These are phyloP conservation scores for Lavandula angustifolia DNA, from an alignment of 257 asterid species.

Conservation along the genomic window DNA sequence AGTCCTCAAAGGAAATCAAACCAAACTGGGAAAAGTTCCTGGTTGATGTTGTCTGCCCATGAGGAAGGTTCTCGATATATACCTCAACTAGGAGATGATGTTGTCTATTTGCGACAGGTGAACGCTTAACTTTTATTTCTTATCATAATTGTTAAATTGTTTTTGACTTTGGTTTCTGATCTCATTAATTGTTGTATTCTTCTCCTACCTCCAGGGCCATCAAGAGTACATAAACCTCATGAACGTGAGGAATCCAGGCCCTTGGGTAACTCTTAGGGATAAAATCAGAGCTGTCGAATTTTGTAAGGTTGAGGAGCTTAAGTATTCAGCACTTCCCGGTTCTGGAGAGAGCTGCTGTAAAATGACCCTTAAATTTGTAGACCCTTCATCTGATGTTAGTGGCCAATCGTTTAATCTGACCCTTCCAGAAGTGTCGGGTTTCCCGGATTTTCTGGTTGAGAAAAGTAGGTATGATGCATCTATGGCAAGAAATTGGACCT, in stretches of 20 bases:
- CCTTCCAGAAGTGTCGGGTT: constrained; percentile 80
- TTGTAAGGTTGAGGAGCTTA: constrained; percentile 75
- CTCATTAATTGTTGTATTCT: constrained; percentile 25
- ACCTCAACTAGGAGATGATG: constrained; percentile 85
- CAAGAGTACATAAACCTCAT: constrained; percentile 60
- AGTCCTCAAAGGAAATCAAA: constrained; percentile 71
- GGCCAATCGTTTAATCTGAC: constrained; percentile 73
- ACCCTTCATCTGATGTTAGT: constrained; percentile 61
- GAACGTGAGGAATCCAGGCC: constrained; percentile 54
- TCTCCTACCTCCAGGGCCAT: constrained; percentile 69
- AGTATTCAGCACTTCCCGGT: constrained; percentile 73
- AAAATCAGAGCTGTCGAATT: constrained; percentile 76
- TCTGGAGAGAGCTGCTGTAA: constrained; percentile 98
- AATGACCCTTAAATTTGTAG: constrained; percentile 72
- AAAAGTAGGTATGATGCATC: constrained; percentile 82
- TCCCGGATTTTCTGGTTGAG: constrained; percentile 95
- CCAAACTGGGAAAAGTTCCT: constrained; percentile 69
- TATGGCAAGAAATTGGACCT: constrained; percentile 74
- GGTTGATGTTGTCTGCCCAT: constrained; percentile 80
- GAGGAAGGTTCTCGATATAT: constrained; percentile 87
- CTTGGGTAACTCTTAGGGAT: constrained; percentile 70
- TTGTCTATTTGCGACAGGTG: constrained; percentile 90
- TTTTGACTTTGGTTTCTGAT: constrained; percentile 5
- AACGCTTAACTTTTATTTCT: constrained; percentile 13
- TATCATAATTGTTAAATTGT: neutral